Conservation (phyloP, 495 filamentous ascomycete genomes). For the Pyronema domesticum region DNA sequence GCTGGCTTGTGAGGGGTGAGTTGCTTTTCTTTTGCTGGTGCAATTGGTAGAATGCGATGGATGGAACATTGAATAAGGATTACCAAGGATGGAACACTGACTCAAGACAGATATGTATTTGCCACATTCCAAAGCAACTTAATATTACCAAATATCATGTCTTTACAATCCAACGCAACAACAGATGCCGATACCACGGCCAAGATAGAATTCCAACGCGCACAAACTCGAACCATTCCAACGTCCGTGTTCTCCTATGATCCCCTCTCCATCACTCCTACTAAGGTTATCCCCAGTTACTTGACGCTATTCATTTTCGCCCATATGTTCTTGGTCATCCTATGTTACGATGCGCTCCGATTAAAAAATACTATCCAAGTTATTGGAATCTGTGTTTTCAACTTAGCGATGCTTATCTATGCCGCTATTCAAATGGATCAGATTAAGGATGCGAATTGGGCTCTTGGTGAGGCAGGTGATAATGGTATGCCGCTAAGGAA, state of each 20-base stretch:
- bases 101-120: slow-evolving; percentile 47
- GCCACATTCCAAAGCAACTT: slow-evolving; percentile 44
- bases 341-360: slow-evolving; percentile 83
- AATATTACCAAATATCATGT: slow-evolving; percentile 4
- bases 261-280: neutral
- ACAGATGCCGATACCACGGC: neutral
- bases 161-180: neutral
- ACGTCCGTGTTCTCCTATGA: slow-evolving; percentile 19
- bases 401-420: slow-evolving; percentile 77
- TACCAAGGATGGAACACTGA: slow-evolving; percentile 8
- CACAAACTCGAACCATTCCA: slow-evolving; percentile 26
- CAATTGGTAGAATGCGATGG: neutral
- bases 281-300: slow-evolving; percentile 39
- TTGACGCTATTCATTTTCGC: slow-evolving; percentile 94
- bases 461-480: slow-evolving; percentile 27
- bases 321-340: slow-evolving; percentile 72
- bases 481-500: slow-evolving; percentile 22
- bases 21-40: slow-evolving; percentile 9
- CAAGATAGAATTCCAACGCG: slow-evolving; percentile 17
- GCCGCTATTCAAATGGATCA: slow-evolving; percentile 82
- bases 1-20: slow-evolving; percentile 73
- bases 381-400: slow-evolving; percentile 85
- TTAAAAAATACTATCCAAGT: slow-evolving; percentile 97
- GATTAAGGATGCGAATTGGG: slow-evolving; percentile 49
- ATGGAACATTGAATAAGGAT: neutral